Base-by-base conservation (phyloP, 1,139 yeast species). In the Yamadazyma blattariae region DNA sequence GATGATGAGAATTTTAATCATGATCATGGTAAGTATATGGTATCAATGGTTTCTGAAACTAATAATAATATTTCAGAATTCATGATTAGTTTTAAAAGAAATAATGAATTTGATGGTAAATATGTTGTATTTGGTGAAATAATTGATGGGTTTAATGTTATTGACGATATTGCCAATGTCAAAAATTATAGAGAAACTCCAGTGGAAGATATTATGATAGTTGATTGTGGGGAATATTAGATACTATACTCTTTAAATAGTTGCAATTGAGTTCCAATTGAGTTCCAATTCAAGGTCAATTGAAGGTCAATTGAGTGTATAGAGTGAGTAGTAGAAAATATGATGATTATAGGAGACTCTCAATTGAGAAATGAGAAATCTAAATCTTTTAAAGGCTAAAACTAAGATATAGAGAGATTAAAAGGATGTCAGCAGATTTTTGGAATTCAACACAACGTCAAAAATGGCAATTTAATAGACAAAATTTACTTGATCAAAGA, bases 61-160 rank as follows among this genome's bases (percentile, higher is more conserved):
- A 55, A 67, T 42, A 61, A 71, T 36, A 69, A 68, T 42, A 70
- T 71, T 1, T 64, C 60, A 11, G 71, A 65, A 40, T 68, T 68
- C 47, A 67, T 67, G 50, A 64, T 69, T 32, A 49, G 51, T 24
- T 41, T 38, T 23, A 39, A 54, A 34, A 41, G 50, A 10, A 10
- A 30, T 12, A 55, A 60, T 1, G 60, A 64, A 38, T 58, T 80
- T 38, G 79, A 79, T 51, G 81, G 80, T 4, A 64, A 66, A 37
- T 77, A 77, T 46, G 79, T 80, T 5, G 73, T 78, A 0, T 77
- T 79, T 51, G 85, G 83, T 1, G 67, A 65, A 40, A 63, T 77
- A 4, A 56, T 76, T 12, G 56, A 47, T 13, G 76, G 75, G 2
- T 55, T 50, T 25, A 73, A 67, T 1, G 58, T 64, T 1, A 48